Percentiles rank a stretch among this genome's conserved stretches.
Conservation (phyloP, 2,329 filamentous ascomycete genomes). For the Periglandula ipomoeae region DNA sequence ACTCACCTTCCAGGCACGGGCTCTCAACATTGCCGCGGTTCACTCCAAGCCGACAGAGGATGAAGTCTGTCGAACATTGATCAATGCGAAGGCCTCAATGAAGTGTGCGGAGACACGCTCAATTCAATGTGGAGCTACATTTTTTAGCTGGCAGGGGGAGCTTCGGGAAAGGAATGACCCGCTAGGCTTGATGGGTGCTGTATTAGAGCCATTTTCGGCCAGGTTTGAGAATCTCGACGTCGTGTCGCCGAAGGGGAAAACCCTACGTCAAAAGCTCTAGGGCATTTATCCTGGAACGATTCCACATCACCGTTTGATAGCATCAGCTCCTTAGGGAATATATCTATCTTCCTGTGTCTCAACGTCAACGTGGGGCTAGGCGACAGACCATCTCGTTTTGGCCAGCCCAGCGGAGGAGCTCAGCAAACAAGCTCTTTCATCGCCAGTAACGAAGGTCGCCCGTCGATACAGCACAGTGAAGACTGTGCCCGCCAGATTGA, state of each 20-base stretch:
- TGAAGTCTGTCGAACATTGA: background rate
- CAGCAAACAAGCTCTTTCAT: background rate
- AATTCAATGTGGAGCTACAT: background rate
- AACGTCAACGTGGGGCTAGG: background rate
- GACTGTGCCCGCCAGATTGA: background rate
- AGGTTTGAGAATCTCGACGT: too few relatives aligned
- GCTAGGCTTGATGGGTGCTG: too few relatives aligned
- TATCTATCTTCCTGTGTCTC: too few relatives aligned
- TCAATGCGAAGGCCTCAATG: slow-evolving; percentile 1
- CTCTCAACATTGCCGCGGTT: slow-evolving; percentile 32
- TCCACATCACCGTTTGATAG: too few relatives aligned
- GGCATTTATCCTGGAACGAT: too few relatives aligned
- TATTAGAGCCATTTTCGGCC: too few relatives aligned
- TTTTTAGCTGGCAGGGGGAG: background rate
- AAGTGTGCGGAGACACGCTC: background rate
- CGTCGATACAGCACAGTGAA: background rate
- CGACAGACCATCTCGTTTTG: background rate
- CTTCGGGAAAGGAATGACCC: background rate
- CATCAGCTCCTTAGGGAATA: too few relatives aligned
- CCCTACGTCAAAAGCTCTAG: too few relatives aligned
- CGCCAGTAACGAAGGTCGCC: background rate
- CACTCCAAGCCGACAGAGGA: slow-evolving; percentile 2
- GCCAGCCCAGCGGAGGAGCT: background rate
- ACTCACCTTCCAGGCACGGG: slow-evolving; percentile 30
- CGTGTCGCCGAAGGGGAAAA: too few relatives aligned